Evolutionary conservation across 2,329 filamentous ascomycete species (phyloP).

Genomic region (Apiospora rasikravindrae): DNA sequence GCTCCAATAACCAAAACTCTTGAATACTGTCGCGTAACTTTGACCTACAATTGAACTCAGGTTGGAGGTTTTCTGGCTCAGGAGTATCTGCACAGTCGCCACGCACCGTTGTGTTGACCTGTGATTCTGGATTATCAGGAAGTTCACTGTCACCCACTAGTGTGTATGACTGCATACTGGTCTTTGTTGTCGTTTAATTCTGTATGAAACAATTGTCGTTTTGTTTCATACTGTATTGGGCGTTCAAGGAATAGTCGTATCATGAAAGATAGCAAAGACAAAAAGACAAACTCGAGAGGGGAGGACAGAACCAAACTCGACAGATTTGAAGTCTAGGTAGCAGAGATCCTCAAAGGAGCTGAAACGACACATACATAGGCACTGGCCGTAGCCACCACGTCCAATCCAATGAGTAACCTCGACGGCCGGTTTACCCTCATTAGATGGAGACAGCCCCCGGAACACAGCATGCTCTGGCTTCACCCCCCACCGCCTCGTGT

Average conservation of each 20-base stretch:
- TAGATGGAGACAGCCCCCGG: no score
- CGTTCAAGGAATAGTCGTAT: no score
- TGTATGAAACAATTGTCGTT: neutral
- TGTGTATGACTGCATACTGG: no score
- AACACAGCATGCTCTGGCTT: no score
- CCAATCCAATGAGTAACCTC: no score
- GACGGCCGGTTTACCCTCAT: no score
- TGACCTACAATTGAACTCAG: neutral
- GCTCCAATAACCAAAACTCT: slow-evolving; percentile 34
- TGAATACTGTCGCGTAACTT: neutral
- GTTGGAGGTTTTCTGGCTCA: neutral
- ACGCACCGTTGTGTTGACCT: neutral
- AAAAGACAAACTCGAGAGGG: no score
- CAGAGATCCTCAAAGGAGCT: neutral
- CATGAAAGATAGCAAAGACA: no score
- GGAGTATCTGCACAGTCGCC: neutral
- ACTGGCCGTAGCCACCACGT: no score
- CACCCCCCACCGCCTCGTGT: no score
- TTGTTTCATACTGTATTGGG: neutral
- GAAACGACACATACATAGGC: no score
- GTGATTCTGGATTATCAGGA: neutral
- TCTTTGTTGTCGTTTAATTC: no score
- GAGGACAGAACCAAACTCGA: neutral
- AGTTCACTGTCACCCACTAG: neutral
- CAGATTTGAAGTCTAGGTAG: neutral